A percentile compares a stretch with the other conserved stretches of the same genome.
These are phyloP conservation scores for Iris pallida DNA, from an alignment of 116 monocot species.

Conservation along the genomic window DNA sequence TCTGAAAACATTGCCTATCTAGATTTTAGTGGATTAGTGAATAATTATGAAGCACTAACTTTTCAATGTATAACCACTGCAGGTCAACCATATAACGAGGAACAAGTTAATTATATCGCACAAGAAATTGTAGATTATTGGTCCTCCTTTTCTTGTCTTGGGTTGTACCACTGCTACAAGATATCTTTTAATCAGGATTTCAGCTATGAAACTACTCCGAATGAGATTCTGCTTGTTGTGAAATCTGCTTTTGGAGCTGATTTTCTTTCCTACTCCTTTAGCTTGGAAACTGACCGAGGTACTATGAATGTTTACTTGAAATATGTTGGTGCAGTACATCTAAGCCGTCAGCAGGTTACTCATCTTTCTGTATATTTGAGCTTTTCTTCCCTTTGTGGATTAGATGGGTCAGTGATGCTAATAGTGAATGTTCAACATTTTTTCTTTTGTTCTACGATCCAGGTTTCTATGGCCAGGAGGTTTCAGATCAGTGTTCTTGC, in stretches of 20 bases:
- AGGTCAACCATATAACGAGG: constrained; percentile 25
- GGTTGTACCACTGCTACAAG: constrained; percentile 48
- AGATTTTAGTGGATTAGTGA: too few species aligned
- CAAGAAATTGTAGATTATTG: constrained; percentile 49
- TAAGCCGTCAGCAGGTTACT: constrained; percentile 42
- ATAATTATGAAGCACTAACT: neutral
- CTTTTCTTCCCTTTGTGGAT: neutral
- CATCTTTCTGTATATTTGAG: neutral
- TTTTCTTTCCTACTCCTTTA: constrained; percentile 30
- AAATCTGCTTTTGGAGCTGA: constrained; percentile 52
- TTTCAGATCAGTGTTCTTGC: constrained; percentile 47
- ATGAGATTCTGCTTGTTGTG: constrained; percentile 41
- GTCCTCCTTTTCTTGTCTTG: constrained; percentile 36
- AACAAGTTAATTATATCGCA: constrained; percentile 44
- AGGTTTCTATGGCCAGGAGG: constrained; percentile 43
- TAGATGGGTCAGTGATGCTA: neutral
- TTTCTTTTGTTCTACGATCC: constrained; percentile 1
- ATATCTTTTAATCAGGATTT: constrained; percentile 30
- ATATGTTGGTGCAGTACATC: constrained; percentile 31
- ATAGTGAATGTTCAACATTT: neutral
- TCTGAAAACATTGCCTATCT: too few species aligned
- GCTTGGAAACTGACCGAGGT: constrained; percentile 28
- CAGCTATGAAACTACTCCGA: constrained; percentile 6
- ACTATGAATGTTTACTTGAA: constrained; percentile 27
- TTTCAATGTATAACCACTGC: constrained; percentile 3